A percentile compares a stretch with the other conserved stretches of the same genome.
Evolutionary conservation across 2,329 filamentous ascomycete species (phyloP).

Genomic region (Xylaria multiplex): DNA sequence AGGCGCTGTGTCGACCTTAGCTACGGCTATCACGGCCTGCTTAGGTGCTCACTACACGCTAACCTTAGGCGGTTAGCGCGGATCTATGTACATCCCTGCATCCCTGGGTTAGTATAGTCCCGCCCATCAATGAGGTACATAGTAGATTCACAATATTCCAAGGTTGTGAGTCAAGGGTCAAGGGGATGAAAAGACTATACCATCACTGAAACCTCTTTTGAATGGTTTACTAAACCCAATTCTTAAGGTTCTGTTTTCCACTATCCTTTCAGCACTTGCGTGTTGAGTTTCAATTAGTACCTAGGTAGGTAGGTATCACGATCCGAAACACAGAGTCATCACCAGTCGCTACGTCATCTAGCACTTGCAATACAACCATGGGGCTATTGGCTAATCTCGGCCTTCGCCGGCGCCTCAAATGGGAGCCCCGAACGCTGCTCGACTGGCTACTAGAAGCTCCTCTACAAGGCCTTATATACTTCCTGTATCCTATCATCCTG

Average conservation of each 20-base stretch:
- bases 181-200: neutral
- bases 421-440: slow-evolving; percentile 63
- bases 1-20: neutral
- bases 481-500: slow-evolving; percentile 72
- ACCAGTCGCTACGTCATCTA: slow-evolving; percentile 24
- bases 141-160: too few species aligned
- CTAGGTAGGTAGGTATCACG: neutral
- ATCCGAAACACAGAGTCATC: slow-evolving; percentile 1
- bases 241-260: neutral
- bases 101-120: too few species aligned
- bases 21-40: too few species aligned
- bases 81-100: too few species aligned
- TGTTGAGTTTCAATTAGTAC: neutral
- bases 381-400: slow-evolving; percentile 57
- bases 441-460: slow-evolving; percentile 76
- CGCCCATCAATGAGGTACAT: too few species aligned
- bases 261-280: neutral
- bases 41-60: too few species aligned
- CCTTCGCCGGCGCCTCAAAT: slow-evolving; percentile 59
- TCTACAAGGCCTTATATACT: slow-evolving; percentile 69
- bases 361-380: slow-evolving; percentile 49
- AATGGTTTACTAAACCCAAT: neutral
- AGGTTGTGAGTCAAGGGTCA: too few species aligned
- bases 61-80: too few species aligned
- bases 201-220: neutral